Conservation (phyloP, 257 asterid species). For the Penstemon newberryi region DNA sequence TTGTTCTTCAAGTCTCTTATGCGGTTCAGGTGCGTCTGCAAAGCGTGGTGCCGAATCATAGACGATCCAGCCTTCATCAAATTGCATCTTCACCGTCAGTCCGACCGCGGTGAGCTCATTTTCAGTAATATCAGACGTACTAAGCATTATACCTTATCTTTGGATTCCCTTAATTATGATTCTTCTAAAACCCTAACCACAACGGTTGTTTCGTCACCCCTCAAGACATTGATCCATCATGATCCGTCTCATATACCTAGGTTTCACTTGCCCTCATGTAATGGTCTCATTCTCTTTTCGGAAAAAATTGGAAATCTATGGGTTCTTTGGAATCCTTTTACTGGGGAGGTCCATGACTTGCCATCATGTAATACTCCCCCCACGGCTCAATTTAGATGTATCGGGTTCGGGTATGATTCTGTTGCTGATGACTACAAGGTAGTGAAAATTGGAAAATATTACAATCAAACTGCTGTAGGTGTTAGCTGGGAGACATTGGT, state of each 20-base stretch:
- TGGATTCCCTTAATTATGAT: not conserved
- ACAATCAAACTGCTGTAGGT: no score
- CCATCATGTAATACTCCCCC: not conserved
- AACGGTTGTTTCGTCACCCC: not conserved
- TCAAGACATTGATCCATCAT: not conserved
- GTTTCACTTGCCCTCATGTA: conserved; percentile 14
- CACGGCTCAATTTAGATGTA: not conserved
- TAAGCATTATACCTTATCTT: not conserved
- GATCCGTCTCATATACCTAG: not conserved
- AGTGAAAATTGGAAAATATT: not conserved
- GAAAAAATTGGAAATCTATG: not conserved
- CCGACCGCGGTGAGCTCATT: not conserved
- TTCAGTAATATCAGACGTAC: not conserved
- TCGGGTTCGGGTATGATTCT: conserved; percentile 20
- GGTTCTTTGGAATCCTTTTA: conserved; percentile 33
- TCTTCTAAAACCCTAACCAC: not conserved
- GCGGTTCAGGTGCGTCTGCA: conserved; percentile 20
- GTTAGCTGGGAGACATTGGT: not conserved
- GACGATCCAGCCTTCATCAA: conserved; percentile 23
- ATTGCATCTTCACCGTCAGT: conserved; percentile 7
- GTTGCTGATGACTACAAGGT: conserved; percentile 20
- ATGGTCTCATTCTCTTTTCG: conserved; percentile 23
- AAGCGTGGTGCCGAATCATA: conserved; percentile 16
- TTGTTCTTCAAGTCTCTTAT: conserved; percentile 17
- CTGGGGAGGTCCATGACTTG: conserved; percentile 9